Evolutionary conservation across 345 rosid species (phyloP).

Genomic region (Aurinia saxatilis): DNA sequence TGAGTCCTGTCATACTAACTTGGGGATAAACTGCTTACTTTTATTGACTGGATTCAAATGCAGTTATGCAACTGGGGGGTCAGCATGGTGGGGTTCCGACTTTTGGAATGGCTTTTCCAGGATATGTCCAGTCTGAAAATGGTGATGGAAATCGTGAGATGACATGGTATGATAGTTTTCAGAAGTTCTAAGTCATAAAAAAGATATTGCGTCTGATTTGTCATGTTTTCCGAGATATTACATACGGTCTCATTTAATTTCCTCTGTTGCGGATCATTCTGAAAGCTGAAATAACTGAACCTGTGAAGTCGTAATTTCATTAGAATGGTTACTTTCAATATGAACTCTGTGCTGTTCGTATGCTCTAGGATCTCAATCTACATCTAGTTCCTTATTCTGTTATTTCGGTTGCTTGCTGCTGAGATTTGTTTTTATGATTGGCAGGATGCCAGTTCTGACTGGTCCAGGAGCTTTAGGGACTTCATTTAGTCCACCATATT

Average conservation of each 20-base stretch:
- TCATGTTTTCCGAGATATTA: neutral
- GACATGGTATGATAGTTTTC: constrained; percentile 66
- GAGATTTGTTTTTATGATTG: constrained; percentile 21
- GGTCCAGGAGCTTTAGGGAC: constrained; percentile 88
- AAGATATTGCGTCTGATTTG: neutral
- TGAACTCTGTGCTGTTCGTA: neutral
- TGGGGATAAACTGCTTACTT: neutral
- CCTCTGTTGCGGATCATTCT: neutral
- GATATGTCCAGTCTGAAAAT: constrained; percentile 49
- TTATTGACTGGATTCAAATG: neutral
- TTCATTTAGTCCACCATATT: constrained; percentile 71
- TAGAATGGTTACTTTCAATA: constrained; percentile 1
- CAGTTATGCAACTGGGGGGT: constrained; percentile 84
- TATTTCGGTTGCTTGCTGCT: neutral
- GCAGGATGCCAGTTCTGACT: constrained; percentile 83
- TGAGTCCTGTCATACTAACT: neutral
- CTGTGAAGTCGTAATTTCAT: neutral
- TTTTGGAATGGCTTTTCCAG: constrained; percentile 96
- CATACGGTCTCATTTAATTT: neutral
- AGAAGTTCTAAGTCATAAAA: neutral
- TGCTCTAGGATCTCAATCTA: neutral
- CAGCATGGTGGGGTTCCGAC: constrained; percentile 98
- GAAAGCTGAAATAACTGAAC: neutral
- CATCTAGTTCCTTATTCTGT: neutral
- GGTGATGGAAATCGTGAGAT: constrained; percentile 88